Base-by-base conservation (phyloP, 2,329 filamentous ascomycete genomes). In the Aquanectria penicillioides region DNA sequence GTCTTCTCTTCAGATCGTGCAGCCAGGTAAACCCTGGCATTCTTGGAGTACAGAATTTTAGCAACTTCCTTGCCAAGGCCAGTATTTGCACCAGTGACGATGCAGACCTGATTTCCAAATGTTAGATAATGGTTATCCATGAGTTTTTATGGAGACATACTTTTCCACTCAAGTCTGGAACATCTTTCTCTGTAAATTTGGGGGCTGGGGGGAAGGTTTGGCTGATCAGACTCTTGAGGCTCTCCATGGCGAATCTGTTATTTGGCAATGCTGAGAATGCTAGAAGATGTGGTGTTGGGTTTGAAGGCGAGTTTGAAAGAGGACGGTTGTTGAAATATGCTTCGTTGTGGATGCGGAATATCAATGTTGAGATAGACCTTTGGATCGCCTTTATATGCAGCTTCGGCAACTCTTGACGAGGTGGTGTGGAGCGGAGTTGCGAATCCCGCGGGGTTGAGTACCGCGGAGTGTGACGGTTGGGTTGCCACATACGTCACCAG, bases 21-120 rank as follows among this genome's bases (percentile, higher is more conserved):
- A 9, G 82, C 81, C 37, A 86, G 69, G 69, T 86, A 87, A 26
- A 87, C 80, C 5, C 75, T 85, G 31, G 76, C 84, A 48, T 84
- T 81, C n/a, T 76, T 78, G 4, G 73, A 67, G 68, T 87, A 88
- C 10, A 88, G 75, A 8, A 87, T 80, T 34, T 77, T 77, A 36
- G 74, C 74, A 8, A 86, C 74, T 56, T 85, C 81, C 44, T 80
- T 78, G 10, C 84, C 84, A 3, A 86, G 74, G 76, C 74, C 73
- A 0, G 68, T 70, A 41, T 73, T 74, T 22, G 72, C 65, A 18
- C 74, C 74, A 1, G 74, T 87, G 5, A 88, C 79, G 50, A 87
- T 79, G 71, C 77, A 80, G 18, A 85, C 81, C 74, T 78, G 25
- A n/a, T n/a, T 31, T 52, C 1, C 2, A n/a, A 15, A 0, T 8